Percentiles rank a stretch among this genome's conserved stretches.
These are phyloP conservation scores for Cairneyella variabilis DNA, from an alignment of 495 filamentous ascomycete genomes.

Conservation along the genomic window DNA sequence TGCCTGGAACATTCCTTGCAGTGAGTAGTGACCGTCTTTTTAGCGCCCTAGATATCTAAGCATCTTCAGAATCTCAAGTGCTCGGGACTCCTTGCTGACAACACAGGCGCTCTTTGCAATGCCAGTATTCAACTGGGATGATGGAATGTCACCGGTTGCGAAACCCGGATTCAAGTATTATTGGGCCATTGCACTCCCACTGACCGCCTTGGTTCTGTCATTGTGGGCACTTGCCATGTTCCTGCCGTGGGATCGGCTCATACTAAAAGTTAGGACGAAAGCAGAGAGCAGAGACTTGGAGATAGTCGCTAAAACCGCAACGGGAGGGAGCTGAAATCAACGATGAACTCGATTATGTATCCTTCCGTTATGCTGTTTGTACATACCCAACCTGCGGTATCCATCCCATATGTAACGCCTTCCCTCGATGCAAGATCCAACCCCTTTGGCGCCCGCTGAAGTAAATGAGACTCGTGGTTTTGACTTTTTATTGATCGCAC, in stretches of 20 bases:
- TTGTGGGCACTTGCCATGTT: slow-evolving; percentile 1
- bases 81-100: neutral
- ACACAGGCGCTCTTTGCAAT: slow-evolving; percentile 10
- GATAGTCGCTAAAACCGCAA: too few relatives aligned
- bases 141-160: neutral
- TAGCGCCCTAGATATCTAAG: neutral
- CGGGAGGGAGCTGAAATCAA: too few relatives aligned
- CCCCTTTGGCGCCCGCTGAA: too few relatives aligned
- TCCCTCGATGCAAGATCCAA: too few relatives aligned
- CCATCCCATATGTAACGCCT: too few relatives aligned
- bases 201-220: slow-evolving; percentile 1
- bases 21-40: slow-evolving; percentile 6
- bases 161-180: slow-evolving; percentile 7
- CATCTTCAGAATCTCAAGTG: neutral
- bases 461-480: neutral
- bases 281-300: neutral
- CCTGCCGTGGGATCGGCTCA: slow-evolving; percentile 3
- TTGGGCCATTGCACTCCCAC: slow-evolving; percentile 6
- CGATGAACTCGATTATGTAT: too few relatives aligned
- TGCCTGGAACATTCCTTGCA: slow-evolving; percentile 22
- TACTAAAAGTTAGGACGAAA: neutral
- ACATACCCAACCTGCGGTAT: too few relatives aligned
- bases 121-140: slow-evolving; percentile 8
- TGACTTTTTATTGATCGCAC: slow-evolving; percentile 6
- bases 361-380: too few relatives aligned